Evolutionary conservation across 805 yeast genomes (phyloP).

Genomic region (Sungouiella thailandica): DNA sequence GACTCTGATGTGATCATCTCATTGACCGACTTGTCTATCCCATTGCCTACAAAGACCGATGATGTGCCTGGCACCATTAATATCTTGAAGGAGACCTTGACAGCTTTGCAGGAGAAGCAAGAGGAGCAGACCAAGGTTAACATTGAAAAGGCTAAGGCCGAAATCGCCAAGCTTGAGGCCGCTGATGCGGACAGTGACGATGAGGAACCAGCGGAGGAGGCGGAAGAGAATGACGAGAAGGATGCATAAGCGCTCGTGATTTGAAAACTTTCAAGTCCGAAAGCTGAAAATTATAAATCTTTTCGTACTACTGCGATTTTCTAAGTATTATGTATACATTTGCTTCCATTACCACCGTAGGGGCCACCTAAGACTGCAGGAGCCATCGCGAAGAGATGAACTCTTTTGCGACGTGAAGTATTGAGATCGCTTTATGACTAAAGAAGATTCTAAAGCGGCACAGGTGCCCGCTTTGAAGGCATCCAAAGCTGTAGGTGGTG

Average conservation of each 20-base stretch:
- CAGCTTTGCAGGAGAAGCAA: slow-evolving; percentile 64
- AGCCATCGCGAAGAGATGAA: too few relatives aligned
- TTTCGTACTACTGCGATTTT: too few relatives aligned
- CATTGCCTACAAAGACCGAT: slow-evolving; percentile 72
- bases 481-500: slow-evolving; percentile 17
- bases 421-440: slow-evolving; percentile 8
- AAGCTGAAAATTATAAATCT: too few relatives aligned
- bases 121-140: slow-evolving; percentile 76
- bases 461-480: slow-evolving; percentile 27
- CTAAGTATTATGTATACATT: too few relatives aligned
- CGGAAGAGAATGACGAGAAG: too few relatives aligned
- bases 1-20: slow-evolving; percentile 77
- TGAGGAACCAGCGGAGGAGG: slow-evolving; percentile 39
- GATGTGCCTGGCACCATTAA: slow-evolving; percentile 63
- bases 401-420: too few relatives aligned
- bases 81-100: slow-evolving; percentile 67
- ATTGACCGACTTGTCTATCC: slow-evolving; percentile 68
- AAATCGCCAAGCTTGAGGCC: slow-evolving; percentile 63
- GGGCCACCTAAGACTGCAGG: too few relatives aligned
- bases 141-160: slow-evolving; percentile 70
- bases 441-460: slow-evolving; percentile 19
- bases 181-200: slow-evolving; percentile 27
- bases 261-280: too few relatives aligned
- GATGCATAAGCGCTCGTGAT: too few relatives aligned
- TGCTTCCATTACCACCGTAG: slow-evolving; percentile 1